Conservation (phyloP, 345 rosid genomes). For the Salix caprea region DNA sequence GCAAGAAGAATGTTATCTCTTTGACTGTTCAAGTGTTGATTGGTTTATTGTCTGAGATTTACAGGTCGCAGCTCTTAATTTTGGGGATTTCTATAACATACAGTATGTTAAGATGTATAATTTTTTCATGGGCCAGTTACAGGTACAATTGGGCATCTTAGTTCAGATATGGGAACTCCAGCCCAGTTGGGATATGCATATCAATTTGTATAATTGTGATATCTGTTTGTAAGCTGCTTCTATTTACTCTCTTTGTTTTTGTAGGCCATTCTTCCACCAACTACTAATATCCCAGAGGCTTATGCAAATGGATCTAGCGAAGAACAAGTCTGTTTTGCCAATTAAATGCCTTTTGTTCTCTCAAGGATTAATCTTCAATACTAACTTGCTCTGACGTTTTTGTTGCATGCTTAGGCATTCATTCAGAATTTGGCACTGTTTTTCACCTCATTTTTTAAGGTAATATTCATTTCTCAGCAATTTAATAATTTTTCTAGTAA, state of each 20-base stretch:
- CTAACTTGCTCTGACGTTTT: neutral
- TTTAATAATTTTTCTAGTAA: neutral
- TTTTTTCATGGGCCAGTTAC: slow-evolving; percentile 78
- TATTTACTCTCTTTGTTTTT: slow-evolving; percentile 2
- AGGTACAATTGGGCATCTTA: slow-evolving; percentile 37
- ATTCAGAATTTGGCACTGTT: slow-evolving; percentile 96
- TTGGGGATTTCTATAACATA: slow-evolving; percentile 77
- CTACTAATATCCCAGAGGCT: slow-evolving; percentile 88
- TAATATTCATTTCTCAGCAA: slow-evolving; percentile 15
- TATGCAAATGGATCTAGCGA: slow-evolving; percentile 79
- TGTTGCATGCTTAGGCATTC: slow-evolving; percentile 65
- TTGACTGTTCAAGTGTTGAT: neutral
- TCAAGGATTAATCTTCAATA: neutral
- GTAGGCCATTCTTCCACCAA: slow-evolving; percentile 73
- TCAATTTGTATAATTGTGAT: neutral
- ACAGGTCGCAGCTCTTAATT: slow-evolving; percentile 88
- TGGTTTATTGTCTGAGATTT: slow-evolving; percentile 12
- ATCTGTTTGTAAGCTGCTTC: neutral
- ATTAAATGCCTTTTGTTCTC: neutral
- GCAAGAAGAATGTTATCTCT: neutral
- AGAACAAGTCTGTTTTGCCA: slow-evolving; percentile 58
- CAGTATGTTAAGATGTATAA: slow-evolving; percentile 82
- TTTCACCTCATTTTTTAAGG: slow-evolving; percentile 96
- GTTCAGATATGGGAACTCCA: neutral
- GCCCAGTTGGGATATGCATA: neutral